Percentiles rank a stretch among this genome's conserved stretches.
Conservation (phyloP, 1,284 basidiomycete species). For the Ceratobasidium sp. region DNA sequence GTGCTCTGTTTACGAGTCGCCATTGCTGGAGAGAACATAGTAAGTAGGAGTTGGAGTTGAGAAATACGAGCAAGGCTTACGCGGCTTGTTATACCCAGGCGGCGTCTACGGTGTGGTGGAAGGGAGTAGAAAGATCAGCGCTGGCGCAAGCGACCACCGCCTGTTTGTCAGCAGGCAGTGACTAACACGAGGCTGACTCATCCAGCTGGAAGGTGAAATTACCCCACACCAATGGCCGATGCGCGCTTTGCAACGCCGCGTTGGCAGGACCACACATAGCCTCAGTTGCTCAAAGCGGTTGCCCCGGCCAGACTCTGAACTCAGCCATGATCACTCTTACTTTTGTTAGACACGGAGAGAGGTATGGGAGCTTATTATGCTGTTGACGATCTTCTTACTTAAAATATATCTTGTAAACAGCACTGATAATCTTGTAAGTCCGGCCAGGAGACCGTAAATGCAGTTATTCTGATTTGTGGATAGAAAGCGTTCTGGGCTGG, state of each 20-base stretch:
- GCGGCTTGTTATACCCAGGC: slow-evolving; percentile 47
- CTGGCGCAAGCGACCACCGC: slow-evolving; percentile 17
- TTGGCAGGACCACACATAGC: slow-evolving; percentile 22
- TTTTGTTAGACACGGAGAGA: slow-evolving; percentile 82
- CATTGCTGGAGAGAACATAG: slow-evolving; percentile 56
- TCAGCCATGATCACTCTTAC: slow-evolving; percentile 61
- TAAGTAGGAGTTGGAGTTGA: slow-evolving; percentile 49
- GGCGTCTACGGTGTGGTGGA: slow-evolving; percentile 48
- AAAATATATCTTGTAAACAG: slow-evolving; percentile 23
- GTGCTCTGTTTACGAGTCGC: slow-evolving; percentile 62
- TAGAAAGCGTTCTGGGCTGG: slow-evolving; percentile 79
- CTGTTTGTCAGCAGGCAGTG: not conserved
- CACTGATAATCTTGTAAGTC: slow-evolving; percentile 30
- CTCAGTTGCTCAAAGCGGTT: slow-evolving; percentile 29
- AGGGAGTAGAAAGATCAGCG: slow-evolving; percentile 45
- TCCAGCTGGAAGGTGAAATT: slow-evolving; percentile 49
- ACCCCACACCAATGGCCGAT: not conserved
- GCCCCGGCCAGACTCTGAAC: not conserved
- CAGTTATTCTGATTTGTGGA: slow-evolving; percentile 48
- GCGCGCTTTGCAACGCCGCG: slow-evolving; percentile 11
- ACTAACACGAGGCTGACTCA: no score
- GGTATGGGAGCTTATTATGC: slow-evolving; percentile 73
- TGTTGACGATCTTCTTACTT: slow-evolving; percentile 58
- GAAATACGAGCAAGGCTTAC: not conserved
- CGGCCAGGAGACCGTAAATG: slow-evolving; percentile 56